Percentiles rank a stretch among this genome's conserved stretches.
Conservation (phyloP, 805 yeast species). For the Deakozyma indianensis region DNA sequence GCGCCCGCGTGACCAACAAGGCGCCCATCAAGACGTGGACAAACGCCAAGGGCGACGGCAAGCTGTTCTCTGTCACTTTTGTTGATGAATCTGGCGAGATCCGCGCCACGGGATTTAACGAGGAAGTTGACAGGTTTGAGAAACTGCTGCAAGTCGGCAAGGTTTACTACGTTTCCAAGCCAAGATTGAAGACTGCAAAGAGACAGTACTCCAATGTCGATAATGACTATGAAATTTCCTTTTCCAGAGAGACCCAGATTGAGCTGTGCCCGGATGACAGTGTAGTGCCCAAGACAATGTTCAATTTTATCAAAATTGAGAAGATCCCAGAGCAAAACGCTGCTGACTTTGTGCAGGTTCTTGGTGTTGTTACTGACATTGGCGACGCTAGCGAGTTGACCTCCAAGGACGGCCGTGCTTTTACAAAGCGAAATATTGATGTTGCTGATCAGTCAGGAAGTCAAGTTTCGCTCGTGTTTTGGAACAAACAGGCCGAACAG, state of each 20-base stretch:
- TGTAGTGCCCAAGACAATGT: slow-evolving; percentile 63
- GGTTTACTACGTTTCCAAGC: slow-evolving; percentile 72
- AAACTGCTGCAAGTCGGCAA: slow-evolving; percentile 75
- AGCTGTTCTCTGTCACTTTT: slow-evolving; percentile 74
- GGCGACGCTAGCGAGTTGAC: slow-evolving; percentile 64
- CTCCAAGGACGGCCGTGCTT: slow-evolving; percentile 79
- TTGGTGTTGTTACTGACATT: slow-evolving; percentile 73
- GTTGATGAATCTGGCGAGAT: slow-evolving; percentile 94
- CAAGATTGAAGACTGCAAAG: slow-evolving; percentile 69
- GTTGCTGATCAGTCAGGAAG: slow-evolving; percentile 76
- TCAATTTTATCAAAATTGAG: slow-evolving; percentile 57
- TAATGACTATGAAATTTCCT: slow-evolving; percentile 76
- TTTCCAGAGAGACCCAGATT: slow-evolving; percentile 67
- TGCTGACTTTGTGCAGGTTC: slow-evolving; percentile 55
- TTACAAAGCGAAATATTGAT: slow-evolving; percentile 78
- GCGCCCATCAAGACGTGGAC: slow-evolving; percentile 82
- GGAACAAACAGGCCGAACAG: slow-evolving; percentile 80
- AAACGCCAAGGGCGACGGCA: slow-evolving; percentile 77
- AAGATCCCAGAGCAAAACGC: slow-evolving; percentile 48
- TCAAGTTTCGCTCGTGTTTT: slow-evolving; percentile 66
- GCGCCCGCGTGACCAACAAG: slow-evolving; percentile 81
- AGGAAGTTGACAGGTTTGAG: slow-evolving; percentile 65
- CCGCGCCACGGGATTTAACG: slow-evolving; percentile 88
- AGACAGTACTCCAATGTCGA: slow-evolving; percentile 71
- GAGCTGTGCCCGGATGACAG: slow-evolving; percentile 42